Evolutionary conservation across 306 rosid species (phyloP).

Genomic region (Cucurbita pepo): DNA sequence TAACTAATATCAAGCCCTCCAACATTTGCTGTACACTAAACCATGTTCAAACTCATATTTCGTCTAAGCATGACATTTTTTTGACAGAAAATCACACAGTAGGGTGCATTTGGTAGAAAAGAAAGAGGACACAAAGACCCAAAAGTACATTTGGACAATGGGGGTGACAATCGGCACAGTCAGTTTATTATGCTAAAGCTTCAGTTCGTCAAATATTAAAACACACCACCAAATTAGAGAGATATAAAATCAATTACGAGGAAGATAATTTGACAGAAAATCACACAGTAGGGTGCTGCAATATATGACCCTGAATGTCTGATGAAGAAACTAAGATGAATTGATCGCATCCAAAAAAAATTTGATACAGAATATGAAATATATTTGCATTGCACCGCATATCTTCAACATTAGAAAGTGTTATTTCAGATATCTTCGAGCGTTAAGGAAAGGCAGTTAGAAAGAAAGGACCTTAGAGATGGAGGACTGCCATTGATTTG

Average conservation of each 20-base stretch:
- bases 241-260: slow-evolving; percentile 1
- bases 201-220: not conserved
- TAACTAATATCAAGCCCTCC: too few species aligned
- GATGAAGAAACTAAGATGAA: slow-evolving; percentile 3
- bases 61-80: not conserved
- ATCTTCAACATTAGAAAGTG: slow-evolving; percentile 4
- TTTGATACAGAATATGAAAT: not conserved
- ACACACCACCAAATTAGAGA: not conserved
- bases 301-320: not conserved
- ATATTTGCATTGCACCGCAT: not conserved
- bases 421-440: slow-evolving; percentile 9
- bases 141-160: not conserved
- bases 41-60: not conserved
- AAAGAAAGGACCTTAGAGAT: slow-evolving; percentile 30
- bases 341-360: not conserved
- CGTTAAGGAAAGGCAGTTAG: not conserved
- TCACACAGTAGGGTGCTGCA: not conserved
- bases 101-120: not conserved
- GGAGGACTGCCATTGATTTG: slow-evolving; percentile 73
- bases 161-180: not conserved
- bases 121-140: not conserved
- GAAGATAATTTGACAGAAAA: not conserved
- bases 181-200: not conserved
- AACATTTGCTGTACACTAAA: too few species aligned
- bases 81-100: too few species aligned